These are phyloP conservation scores for Ligustrum vulgare DNA, from an alignment of 257 asterid species.

Conservation along the genomic window DNA sequence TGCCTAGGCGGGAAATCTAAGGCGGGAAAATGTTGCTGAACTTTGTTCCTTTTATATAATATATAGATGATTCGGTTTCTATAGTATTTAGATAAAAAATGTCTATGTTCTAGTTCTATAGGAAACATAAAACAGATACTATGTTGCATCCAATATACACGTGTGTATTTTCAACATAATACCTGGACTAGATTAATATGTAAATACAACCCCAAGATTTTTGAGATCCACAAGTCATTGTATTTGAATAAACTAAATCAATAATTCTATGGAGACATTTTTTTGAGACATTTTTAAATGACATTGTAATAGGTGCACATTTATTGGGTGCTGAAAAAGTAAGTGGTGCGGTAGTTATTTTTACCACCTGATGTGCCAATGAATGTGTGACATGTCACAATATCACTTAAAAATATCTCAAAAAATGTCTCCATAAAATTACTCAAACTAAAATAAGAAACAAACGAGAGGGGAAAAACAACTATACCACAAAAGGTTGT, in stretches of 20 bases:
- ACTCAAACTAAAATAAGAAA: not conserved
- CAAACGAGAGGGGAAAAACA: not conserved
- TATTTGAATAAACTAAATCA: not conserved
- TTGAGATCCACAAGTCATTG: not conserved
- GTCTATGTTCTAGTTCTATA: not conserved
- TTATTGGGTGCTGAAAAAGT: too few relatives aligned
- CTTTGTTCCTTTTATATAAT: too few relatives aligned
- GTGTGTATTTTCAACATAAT: not conserved
- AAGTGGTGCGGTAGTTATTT: too few relatives aligned
- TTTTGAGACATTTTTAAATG: too few relatives aligned
- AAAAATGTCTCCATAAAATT: too few relatives aligned
- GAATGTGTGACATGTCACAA: too few relatives aligned
- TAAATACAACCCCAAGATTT: not conserved
- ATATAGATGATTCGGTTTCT: not conserved
- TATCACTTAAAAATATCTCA: too few relatives aligned
- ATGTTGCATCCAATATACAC: not conserved
- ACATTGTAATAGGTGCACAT: too few relatives aligned
- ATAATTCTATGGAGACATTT: too few relatives aligned
- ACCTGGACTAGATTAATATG: not conserved
- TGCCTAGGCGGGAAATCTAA: too few relatives aligned
- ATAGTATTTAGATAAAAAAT: not conserved
- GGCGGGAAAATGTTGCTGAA: too few relatives aligned
- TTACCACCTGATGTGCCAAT: too few relatives aligned
- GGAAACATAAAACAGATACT: not conserved
- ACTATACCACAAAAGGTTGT: not conserved